phyloP scores from a whole-genome alignment of 441 rosid genomes.

The Corymbia calophylla region DNA sequence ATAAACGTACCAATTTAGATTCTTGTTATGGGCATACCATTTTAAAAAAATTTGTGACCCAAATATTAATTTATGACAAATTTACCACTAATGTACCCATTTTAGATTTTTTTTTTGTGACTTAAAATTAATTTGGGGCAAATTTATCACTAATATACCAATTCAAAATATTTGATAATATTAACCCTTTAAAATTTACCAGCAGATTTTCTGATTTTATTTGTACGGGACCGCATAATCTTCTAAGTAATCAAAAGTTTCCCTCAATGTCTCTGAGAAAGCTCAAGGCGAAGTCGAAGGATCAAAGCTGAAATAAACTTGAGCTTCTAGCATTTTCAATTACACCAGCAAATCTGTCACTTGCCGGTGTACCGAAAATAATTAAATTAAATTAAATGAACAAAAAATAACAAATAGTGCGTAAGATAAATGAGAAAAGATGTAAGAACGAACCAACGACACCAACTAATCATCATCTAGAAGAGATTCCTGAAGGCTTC shows the following conservation, averaged over 20 bases:
- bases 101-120: neutral
- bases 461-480: neutral
- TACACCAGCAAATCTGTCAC: neutral
- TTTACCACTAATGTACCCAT: neutral
- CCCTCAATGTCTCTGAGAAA: neutral
- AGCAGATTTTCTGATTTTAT: neutral
- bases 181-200: neutral
- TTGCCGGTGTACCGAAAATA: neutral
- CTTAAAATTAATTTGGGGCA: neutral
- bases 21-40: no score
- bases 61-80: no score
- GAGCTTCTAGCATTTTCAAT: neutral
- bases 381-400: neutral
- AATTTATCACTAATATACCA: neutral
- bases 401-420: neutral
- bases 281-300: neutral
- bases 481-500: slow-evolving; percentile 28
- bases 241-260: neutral
- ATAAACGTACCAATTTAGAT: no score
- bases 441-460: neutral
- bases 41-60: no score
- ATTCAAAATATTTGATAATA: no score
- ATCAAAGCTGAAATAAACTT: neutral
- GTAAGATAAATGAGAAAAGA: neutral
- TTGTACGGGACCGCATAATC: neutral